Evolutionary conservation across 305 asterid genomes (phyloP), one percentile per base, ranked within the genome.

Genomic region (Rubia tinctorum): DNA sequence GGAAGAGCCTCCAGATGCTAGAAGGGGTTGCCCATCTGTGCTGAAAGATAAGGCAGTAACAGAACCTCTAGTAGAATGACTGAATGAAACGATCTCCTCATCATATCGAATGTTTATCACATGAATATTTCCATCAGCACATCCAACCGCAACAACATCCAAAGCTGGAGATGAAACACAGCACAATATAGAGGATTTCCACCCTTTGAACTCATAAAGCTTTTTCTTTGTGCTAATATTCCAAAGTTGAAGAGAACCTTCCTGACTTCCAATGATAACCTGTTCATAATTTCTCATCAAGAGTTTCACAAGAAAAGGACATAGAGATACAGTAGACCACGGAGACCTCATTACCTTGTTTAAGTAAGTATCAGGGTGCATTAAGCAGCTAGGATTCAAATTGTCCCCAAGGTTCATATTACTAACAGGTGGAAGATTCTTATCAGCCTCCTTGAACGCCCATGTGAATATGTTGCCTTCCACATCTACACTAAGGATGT

Each of bases 1-100:
- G 65, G 97, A 91, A 40, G 97, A 88, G 76, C 96, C 93, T 75
- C 98, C 98, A 75, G 97, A 91, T 51, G 98, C 98, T 82, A 94
- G 81, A 80, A 94, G 91, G 61, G 97, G 97, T 74, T 85, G 95
- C 37, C 97, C 98, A 70, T 91, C 97, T 30, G 96, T 88, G 84
- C 97, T 65, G 90, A 94, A 94, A 71, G 98, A 89, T 80, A 94
- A 76, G 71, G 97, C 87, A 70, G 96, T 90, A 75, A 91, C 97
- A 27, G 97, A 79, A 45, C 95, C 97, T 72, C 95, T 86, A 71
- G 88, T 78, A 68, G 98, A 94, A 75, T 94, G 89, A 76, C 85
- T 78, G 73, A 94, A 94, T 12, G 92, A 82, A 56, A 90, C 91
- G 43, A 94, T 58, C 79, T 91, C 97, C 85, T 88, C 93, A 80